phyloP scores from a whole-genome alignment of 208 protist genomes.

The Acanthamoeba castellanii region DNA sequence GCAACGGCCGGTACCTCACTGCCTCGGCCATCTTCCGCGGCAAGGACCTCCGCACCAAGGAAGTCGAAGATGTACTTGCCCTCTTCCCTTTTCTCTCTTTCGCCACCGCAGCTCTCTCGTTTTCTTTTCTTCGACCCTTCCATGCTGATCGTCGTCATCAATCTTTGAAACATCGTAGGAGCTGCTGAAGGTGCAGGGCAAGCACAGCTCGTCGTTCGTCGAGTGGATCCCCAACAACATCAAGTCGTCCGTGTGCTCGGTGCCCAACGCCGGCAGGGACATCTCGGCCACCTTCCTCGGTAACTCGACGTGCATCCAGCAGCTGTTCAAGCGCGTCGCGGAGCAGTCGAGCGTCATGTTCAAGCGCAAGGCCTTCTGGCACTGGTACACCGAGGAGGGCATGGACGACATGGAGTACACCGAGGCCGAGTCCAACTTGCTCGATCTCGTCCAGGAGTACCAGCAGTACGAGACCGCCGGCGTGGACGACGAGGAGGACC shows the following conservation, averaged over 20 bases:
- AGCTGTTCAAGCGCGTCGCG: constrained; percentile 95
- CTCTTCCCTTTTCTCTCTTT: not conserved
- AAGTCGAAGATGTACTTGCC: constrained; percentile 93
- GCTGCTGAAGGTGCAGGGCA: constrained; percentile 95
- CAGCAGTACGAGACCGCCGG: constrained; percentile 94
- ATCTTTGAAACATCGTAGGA: constrained; percentile 78
- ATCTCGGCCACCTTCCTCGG: constrained; percentile 95
- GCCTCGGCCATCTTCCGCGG: constrained; percentile 95
- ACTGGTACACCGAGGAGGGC: constrained; percentile 99
- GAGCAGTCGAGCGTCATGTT: constrained; percentile 99
- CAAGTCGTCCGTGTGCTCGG: constrained; percentile 94
- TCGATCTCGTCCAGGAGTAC: constrained; percentile 96
- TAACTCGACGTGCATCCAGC: constrained; percentile 95
- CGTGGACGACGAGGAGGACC: constrained; percentile 77
- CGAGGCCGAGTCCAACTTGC: constrained; percentile 96
- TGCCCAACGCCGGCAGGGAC: constrained; percentile 90
- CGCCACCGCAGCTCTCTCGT: not conserved
- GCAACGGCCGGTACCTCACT: constrained; percentile 92
- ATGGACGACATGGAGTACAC: constrained; percentile 97
- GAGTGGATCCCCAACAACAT: constrained; percentile 98
- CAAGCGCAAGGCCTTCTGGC: constrained; percentile 98
- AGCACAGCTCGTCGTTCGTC: constrained; percentile 97
- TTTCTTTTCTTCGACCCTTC: not conserved
- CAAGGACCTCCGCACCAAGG: constrained; percentile 96
- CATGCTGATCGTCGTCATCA: not conserved